A percentile compares a stretch with the other conserved stretches of the same genome.
Conservation (phyloP, 2,329 filamentous ascomycete species). For the Ascochyta clinopodiicola region DNA sequence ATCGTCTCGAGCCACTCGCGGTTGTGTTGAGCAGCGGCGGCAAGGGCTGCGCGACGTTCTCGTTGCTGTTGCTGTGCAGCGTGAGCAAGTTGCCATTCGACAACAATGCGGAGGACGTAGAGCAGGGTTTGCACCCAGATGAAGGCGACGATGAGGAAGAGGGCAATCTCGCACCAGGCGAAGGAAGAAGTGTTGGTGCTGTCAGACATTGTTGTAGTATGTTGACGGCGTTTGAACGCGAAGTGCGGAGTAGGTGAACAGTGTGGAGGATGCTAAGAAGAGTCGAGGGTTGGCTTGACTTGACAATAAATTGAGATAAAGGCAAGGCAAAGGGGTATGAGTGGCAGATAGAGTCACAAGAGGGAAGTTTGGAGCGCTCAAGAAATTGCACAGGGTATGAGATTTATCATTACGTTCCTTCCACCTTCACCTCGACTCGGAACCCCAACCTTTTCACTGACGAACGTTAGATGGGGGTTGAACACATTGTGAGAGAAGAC, state of each 20-base stretch:
- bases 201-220: not conserved
- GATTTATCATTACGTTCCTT: not conserved
- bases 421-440: not conserved
- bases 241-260: not conserved
- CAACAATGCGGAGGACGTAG: not conserved
- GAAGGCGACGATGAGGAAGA: not conserved
- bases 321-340: not conserved
- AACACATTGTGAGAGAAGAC: not conserved
- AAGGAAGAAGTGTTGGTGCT: not conserved
- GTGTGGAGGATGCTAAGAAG: not conserved
- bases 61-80: not conserved
- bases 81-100: not conserved
- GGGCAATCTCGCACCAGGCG: not conserved
- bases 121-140: not conserved
- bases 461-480: not conserved
- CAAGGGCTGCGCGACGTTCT: not conserved
- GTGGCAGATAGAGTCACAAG: not conserved
- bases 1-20: not conserved
- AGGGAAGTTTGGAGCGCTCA: not conserved
- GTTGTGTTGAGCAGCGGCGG: not conserved
- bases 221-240: not conserved
- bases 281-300: not conserved
- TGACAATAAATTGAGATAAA: not conserved
- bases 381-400: not conserved
- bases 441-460: not conserved